Evolutionary conservation across 2,329 filamentous ascomycete species (phyloP), one percentile per base, ranked within the genome.

Genomic region (Trichoderma lentiforme): DNA sequence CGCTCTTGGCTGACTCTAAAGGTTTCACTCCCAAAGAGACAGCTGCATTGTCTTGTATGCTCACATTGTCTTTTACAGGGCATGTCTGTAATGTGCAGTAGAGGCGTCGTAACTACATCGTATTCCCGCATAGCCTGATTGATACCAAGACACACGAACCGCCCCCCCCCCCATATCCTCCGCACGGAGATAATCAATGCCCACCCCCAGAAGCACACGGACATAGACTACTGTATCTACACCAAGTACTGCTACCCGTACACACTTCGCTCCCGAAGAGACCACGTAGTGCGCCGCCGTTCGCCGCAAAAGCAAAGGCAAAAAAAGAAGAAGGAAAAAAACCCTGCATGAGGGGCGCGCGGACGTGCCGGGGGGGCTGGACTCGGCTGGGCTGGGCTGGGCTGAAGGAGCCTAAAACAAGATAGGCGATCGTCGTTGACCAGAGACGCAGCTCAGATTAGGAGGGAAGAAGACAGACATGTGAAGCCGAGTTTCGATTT

Each of bases 331-430:
- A n/a, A 43, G 3, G 3, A 8, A 2, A 15, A n/a, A 43, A 43
- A 34, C 62, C 62, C 39, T 65, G 62, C 62, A 47, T 64, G 51
- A 63, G 57, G 34, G 34, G 58, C n/a, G 60, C 21, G 60, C 57
- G 60, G 43, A 14, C 56, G 53, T 69, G 56, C 34, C 66, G 53
- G 56, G 47, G 66, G 66, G 56, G 64, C 36, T 39, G 24, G 65
- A 15, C 68, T 70, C 15, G 36, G 36, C 36, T 39, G 36, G 36
- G 34, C 34, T 36, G 66, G 56, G 58, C 36, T 39, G 68, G 68
- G 68, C 68, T 71, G 68, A 71, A 64, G 28, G 70, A 51, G 58
- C 65, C 64, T 39, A 63, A 69, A 69, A 53, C 53, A 60, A 28
- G 32, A 47, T 68, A 30, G 56, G 65, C 65, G 53, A 68, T 57